Evolutionary conservation across 1,284 basidiomycete genomes (phyloP).

Genomic region (Trichosporon coremiiforme): DNA sequence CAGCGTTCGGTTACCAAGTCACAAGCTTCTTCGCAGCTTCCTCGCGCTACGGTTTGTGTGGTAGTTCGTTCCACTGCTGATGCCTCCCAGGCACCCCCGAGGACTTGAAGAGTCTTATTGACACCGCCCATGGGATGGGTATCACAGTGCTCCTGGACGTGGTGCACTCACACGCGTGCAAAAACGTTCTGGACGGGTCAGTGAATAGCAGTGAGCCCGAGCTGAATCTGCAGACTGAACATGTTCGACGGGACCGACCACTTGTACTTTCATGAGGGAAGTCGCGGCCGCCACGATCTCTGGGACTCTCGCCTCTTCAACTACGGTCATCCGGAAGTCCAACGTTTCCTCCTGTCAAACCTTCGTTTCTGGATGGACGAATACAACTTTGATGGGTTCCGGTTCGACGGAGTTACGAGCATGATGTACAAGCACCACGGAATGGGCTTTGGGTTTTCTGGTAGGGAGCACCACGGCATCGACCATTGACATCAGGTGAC

Average conservation of each 20-base stretch:
- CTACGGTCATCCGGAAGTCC: conserved; percentile 89
- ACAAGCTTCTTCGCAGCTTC: conserved; percentile 98
- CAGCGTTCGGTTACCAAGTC: conserved; percentile 96
- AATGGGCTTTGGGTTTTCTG: conserved; percentile 95
- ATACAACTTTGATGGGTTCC: conserved; percentile 94
- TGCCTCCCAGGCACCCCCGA: conserved; percentile 70
- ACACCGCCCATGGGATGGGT: conserved; percentile 90
- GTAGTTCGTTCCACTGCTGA: conserved; percentile 22
- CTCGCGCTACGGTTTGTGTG: conserved; percentile 74
- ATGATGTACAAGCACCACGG: conserved; percentile 99
- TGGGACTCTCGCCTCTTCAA: conserved; percentile 97
- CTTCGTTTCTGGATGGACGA: conserved; percentile 94
- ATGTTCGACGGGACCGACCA: conserved; percentile 95
- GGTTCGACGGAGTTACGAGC: conserved; percentile 97
- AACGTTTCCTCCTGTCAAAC: conserved; percentile 93
- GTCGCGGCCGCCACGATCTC: conserved; percentile 85
- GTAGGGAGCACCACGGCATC: conserved; percentile 32
- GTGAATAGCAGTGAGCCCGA: conserved; percentile 20
- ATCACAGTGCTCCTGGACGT: conserved; percentile 92
- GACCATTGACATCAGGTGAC: conserved; percentile 60
- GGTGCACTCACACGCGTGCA: conserved; percentile 97
- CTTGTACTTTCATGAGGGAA: conserved; percentile 93
- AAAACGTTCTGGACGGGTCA: conserved; percentile 86
- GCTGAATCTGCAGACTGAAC: conserved; percentile 66
- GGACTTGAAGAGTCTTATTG: conserved; percentile 91